Base-by-base conservation (phyloP, 768 basidiomycete species). In the Auricularia sp. region DNA sequence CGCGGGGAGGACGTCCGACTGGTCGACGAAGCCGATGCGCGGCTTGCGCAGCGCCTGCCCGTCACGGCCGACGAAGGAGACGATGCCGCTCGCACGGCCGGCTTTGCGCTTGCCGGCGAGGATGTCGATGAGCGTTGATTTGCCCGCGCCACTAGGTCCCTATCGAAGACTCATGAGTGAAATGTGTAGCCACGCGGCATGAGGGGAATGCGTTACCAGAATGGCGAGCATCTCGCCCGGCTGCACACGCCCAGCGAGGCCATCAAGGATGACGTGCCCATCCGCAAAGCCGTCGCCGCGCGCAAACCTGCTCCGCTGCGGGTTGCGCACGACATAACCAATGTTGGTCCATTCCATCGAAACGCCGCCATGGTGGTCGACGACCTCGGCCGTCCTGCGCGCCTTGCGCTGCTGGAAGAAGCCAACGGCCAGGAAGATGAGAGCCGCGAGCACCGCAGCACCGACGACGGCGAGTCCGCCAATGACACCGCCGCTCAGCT, bases 91-190 rank as follows among this genome's bases (percentile, higher is more conserved):
- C 2, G 81, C 80, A 2, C 78, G 71, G 0, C 94, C 95, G 0
- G 82, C 80, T 76, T 97, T 98, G 68, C 77, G 78, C 73, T 89
- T 94, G 2, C 89, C 87, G 0, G 94, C 91, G 10, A 98, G 82
- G 44, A 97, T 85, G 71, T 98, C 95, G 18, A 97, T 87, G 44
- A 98, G 79, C 0, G 94, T 94, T 0, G 91, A 92, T 75, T 96
- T 96, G 54, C 94, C 94, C 18, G 93, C 92, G 80, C 94, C 94
- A 69, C 89, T 91, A 0, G 95, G 94, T 0, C 95, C 95, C 39
- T 42, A 42, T 14, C 7, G 8, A 14, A 8, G 39, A 7, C 8
- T 42, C 39, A 42, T 42, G 39, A 42, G 39, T 42, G 39, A 42
- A 42, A 42, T 42, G 39, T 42, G 39, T 42, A 42, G 39, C 39